phyloP scores from a whole-genome alignment of 73 alveolate genomes.

The Paramecium biaurelia region DNA sequence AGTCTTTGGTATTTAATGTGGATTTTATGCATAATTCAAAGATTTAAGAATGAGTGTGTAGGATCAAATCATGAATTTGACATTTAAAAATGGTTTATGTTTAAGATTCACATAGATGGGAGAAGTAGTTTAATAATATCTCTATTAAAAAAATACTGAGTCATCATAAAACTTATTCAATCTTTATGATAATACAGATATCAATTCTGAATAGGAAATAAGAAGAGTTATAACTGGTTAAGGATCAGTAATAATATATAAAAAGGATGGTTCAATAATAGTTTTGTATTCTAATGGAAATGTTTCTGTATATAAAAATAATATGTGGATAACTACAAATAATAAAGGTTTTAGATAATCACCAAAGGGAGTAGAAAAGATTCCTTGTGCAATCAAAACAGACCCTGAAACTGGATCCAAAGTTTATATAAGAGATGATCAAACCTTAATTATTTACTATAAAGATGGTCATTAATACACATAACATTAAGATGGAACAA shows the following conservation, averaged over 20 bases:
- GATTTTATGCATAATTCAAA: neutral
- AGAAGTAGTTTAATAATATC: constrained; percentile 28
- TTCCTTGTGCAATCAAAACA: constrained; percentile 90
- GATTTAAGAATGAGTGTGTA: neutral
- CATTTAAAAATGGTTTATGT: constrained; percentile 34
- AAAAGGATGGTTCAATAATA: constrained; percentile 68
- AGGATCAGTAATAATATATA: constrained; percentile 70
- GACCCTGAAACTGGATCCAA: constrained; percentile 88
- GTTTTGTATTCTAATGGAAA: constrained; percentile 78
- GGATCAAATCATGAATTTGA: constrained; percentile 23
- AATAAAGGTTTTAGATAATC: constrained; percentile 70
- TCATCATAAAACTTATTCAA: neutral
- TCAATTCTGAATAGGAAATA: constrained; percentile 55
- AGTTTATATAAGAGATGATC: constrained; percentile 91
- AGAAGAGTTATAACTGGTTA: constrained; percentile 63
- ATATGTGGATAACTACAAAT: constrained; percentile 77
- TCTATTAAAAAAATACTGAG: neutral
- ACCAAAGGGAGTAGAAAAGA: constrained; percentile 69
- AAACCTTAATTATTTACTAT: constrained; percentile 82
- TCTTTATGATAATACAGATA: constrained; percentile 43
- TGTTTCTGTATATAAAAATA: constrained; percentile 58
- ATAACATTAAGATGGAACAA: constrained; percentile 92
- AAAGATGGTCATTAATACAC: constrained; percentile 83
- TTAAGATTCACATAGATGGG: constrained; percentile 41
- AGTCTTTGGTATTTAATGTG: constrained; percentile 24